Evolutionary conservation across 2,329 filamentous ascomycete genomes (phyloP).

Genomic region (Dothideomycetidae sp.): DNA sequence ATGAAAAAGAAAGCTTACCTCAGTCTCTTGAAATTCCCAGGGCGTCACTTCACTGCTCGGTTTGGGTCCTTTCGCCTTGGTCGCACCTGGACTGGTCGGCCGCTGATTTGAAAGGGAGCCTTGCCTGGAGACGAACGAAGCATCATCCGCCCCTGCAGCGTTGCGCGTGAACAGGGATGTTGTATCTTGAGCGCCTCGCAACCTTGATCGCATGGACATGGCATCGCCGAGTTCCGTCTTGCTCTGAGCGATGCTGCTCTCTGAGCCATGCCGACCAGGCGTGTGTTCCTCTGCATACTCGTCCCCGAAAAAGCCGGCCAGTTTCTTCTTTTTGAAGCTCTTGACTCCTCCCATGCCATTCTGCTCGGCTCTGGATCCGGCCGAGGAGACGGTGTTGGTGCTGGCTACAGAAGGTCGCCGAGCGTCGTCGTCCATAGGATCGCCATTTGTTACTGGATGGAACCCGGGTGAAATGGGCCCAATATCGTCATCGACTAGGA

Average conservation of each 20-base stretch:
- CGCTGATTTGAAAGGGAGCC: conserved; percentile 5
- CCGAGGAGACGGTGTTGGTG: conserved; percentile 72
- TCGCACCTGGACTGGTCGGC: conserved; percentile 6
- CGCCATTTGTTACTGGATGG: conserved; percentile 37
- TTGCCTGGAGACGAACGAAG: conserved; percentile 28
- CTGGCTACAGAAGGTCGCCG: conserved; percentile 79
- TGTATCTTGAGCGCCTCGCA: conserved; percentile 1
- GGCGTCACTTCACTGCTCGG: conserved; percentile 75
- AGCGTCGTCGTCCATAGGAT: conserved; percentile 46
- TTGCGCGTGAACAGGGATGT: conserved; percentile 1
- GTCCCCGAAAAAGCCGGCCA: conserved; percentile 86
- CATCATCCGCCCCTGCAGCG: conserved; percentile 46
- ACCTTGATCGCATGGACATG: conserved; percentile 5
- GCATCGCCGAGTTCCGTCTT: conserved; percentile 31
- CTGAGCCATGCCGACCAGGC: conserved; percentile 4
- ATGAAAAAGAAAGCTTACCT: conserved; percentile 17
- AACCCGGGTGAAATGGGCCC: conserved; percentile 57
- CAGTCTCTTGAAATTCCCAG: conserved; percentile 66
- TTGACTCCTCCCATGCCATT: conserved; percentile 44
- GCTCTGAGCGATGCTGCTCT: conserved; percentile 12
- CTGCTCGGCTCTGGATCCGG: conserved; percentile 46
- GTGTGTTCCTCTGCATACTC: conserved; percentile 50
- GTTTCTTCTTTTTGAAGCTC: conserved; percentile 58
- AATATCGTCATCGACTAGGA: conserved; percentile 61
- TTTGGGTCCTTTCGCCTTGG: conserved; percentile 12